Conservation (phyloP, 139 green algal genomes). For the Tetradesmus lagerheimii region DNA sequence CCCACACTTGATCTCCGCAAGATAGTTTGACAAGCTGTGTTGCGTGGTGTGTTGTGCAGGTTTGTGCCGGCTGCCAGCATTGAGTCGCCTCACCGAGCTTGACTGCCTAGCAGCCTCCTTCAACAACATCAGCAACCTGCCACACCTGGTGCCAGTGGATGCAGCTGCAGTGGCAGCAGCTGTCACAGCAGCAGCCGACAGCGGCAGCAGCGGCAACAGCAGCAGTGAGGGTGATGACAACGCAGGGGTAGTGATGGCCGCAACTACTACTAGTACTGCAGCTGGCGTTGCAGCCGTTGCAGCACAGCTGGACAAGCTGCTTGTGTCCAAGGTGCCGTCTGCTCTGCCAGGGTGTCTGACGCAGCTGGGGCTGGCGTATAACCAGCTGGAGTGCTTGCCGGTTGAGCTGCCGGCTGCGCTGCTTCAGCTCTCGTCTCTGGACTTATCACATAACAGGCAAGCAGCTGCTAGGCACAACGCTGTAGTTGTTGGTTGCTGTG, state of each 20-base stretch:
- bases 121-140: conserved; percentile 19
- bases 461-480: not conserved
- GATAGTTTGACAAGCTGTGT: too few species aligned
- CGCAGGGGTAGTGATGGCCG: too few species aligned
- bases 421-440: conserved; percentile 19
- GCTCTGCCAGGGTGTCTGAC: not conserved
- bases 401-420: conserved; percentile 34
- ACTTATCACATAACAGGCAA: conserved; percentile 38
- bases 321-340: not conserved
- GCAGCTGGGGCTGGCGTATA: conserved; percentile 1
- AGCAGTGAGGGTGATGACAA: not conserved
- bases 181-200: conserved; percentile 25
- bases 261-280: too few species aligned
- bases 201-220: not conserved
- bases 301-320: not conserved
- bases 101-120: conserved; percentile 29
- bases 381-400: conserved; percentile 12
- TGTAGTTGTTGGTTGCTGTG: not conserved
- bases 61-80: not conserved
- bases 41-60: conserved; percentile 1
- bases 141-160: not conserved
- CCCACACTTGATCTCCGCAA: too few species aligned
- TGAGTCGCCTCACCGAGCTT: not conserved
- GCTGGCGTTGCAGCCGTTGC: not conserved
- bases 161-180: conserved; percentile 20